phyloP scores from a whole-genome alignment of 352 stramenopile genomes.

The Phytophthora citricola region DNA sequence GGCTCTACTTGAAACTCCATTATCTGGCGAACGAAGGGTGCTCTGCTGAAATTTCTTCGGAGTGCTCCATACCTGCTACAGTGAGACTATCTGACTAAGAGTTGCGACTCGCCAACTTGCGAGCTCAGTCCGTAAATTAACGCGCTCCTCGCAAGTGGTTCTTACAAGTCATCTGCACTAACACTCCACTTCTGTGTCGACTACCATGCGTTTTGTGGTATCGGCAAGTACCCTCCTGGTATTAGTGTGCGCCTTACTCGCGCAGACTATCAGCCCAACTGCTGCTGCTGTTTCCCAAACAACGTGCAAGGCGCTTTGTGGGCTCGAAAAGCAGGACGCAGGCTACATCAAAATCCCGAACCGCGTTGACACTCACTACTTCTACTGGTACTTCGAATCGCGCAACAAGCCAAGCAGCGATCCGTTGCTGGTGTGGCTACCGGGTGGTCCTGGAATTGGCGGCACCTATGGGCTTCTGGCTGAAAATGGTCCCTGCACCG shows the following conservation, averaged over 20 bases:
- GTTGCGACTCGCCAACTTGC: too few relatives aligned
- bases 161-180: too few relatives aligned
- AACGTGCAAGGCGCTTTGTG: background rate
- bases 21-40: too few relatives aligned
- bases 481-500: conserved; percentile 68
- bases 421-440: conserved; percentile 64
- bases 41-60: too few relatives aligned
- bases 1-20: too few relatives aligned
- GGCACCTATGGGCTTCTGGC: conserved; percentile 55
- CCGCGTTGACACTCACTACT: conserved; percentile 69
- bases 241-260: background rate
- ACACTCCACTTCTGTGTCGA: too few relatives aligned
- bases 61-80: too few relatives aligned
- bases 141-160: too few relatives aligned
- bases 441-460: conserved; percentile 54
- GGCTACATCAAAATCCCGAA: conserved; percentile 62
- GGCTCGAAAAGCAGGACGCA: conserved; percentile 9
- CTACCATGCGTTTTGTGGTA: background rate
- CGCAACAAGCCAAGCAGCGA: conserved; percentile 40
- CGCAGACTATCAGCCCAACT: background rate
- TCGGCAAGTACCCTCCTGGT: background rate
- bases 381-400: conserved; percentile 76
- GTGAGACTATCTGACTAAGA: too few relatives aligned
- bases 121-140: too few relatives aligned
- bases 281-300: background rate